Evolutionary conservation across 1,284 basidiomycete species (phyloP).

Genomic region (Naganishia liquefaciens): DNA sequence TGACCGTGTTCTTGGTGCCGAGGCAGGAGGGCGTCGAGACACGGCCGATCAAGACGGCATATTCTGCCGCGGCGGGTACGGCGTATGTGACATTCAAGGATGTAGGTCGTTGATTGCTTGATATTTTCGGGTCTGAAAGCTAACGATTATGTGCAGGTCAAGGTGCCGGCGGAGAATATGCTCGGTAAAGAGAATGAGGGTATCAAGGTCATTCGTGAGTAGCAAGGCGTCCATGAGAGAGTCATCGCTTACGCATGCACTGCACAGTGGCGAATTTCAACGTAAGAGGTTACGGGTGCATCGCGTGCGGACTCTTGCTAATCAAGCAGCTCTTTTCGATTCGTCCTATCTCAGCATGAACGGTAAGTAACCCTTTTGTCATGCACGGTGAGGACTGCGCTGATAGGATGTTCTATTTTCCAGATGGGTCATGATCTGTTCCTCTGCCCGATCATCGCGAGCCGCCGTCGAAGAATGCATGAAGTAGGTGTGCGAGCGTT

Average conservation of each 20-base stretch:
- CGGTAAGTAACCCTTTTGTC: slow-evolving; percentile 27
- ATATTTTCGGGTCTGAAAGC: not conserved
- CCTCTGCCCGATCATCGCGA: slow-evolving; percentile 45
- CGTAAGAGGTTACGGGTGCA: slow-evolving; percentile 34
- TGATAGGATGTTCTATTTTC: not conserved
- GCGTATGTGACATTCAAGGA: slow-evolving; percentile 86
- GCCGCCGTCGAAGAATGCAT: slow-evolving; percentile 52
- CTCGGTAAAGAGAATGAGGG: slow-evolving; percentile 81
- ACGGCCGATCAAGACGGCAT: slow-evolving; percentile 79
- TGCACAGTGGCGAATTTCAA: slow-evolving; percentile 51
- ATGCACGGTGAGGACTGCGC: not conserved
- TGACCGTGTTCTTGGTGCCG: slow-evolving; percentile 80
- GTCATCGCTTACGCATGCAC: not conserved
- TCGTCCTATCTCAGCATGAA: slow-evolving; percentile 35
- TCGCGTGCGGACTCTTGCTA: not conserved
- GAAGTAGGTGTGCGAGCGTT: slow-evolving; percentile 36
- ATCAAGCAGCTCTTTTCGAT: not conserved
- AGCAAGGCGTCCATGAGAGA: not conserved
- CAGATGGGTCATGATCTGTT: slow-evolving; percentile 51
- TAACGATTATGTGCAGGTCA: slow-evolving; percentile 55
- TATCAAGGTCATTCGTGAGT: slow-evolving; percentile 68
- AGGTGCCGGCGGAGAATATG: slow-evolving; percentile 80
- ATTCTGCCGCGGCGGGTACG: slow-evolving; percentile 72
- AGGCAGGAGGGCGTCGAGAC: slow-evolving; percentile 77
- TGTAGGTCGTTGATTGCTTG: slow-evolving; percentile 7